These are phyloP conservation scores for Suillus occidentalis DNA, from an alignment of 768 basidiomycete species.

Conservation along the genomic window DNA sequence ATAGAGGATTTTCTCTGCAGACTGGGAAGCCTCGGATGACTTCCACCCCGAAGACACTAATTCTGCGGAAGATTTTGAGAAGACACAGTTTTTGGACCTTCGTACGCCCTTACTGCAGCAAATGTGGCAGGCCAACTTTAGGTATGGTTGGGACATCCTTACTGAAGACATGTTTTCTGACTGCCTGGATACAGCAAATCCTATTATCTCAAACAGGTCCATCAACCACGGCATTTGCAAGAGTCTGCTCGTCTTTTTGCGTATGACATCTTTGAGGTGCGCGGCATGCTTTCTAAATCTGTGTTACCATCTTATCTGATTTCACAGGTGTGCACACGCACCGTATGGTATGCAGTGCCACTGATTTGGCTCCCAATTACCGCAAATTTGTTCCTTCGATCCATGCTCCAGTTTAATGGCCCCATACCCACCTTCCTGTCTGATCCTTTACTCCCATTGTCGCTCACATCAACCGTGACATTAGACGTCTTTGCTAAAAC, in stretches of 20 bases:
- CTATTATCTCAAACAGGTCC: slow-evolving; percentile 95
- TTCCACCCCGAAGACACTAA: slow-evolving; percentile 93
- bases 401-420: slow-evolving; percentile 77
- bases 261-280: slow-evolving; percentile 75
- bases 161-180: slow-evolving; percentile 5
- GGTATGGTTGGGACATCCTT: slow-evolving; percentile 39
- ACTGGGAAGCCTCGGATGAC: slow-evolving; percentile 88
- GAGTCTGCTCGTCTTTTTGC: slow-evolving; percentile 88
- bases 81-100: slow-evolving; percentile 91
- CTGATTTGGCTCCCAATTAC: slow-evolving; percentile 89
- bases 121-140: slow-evolving; percentile 86
- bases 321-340: slow-evolving; percentile 71
- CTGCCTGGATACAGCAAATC: slow-evolving; percentile 61
- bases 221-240: slow-evolving; percentile 88
- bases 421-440: slow-evolving; percentile 63
- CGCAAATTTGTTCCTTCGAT: slow-evolving; percentile 74
- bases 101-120: slow-evolving; percentile 81
- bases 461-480: slow-evolving; percentile 48
- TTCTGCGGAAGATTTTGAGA: slow-evolving; percentile 74
- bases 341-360: slow-evolving; percentile 93
- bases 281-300: slow-evolving; percentile 12
- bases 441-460: slow-evolving; percentile 56
- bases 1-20: slow-evolving; percentile 35
- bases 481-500: slow-evolving; percentile 53
- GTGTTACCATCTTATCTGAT: slow-evolving; percentile 4